Conservation (phyloP, 1,284 basidiomycete species). For the Porodaedalea pini region DNA sequence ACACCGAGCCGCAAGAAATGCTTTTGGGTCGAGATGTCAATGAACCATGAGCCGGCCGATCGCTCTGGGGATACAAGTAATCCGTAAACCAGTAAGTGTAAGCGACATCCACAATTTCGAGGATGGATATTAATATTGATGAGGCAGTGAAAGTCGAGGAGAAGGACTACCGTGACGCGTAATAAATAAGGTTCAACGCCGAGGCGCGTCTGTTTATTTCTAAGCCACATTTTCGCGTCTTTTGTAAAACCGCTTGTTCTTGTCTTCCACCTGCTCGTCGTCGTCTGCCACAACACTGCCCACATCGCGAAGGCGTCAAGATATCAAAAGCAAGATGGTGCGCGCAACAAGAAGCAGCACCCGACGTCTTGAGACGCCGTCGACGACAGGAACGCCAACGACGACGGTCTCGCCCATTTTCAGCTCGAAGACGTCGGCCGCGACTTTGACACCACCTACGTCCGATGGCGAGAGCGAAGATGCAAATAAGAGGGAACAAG, state of each 20-base stretch:
- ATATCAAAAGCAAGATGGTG: background rate
- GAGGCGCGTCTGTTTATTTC: conserved; percentile 1
- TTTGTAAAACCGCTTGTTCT: conserved; percentile 4
- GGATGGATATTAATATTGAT: too few relatives aligned
- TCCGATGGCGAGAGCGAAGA: conserved; percentile 29
- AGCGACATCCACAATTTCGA: background rate
- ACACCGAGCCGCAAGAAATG: background rate
- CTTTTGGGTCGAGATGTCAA: background rate
- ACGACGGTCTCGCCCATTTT: conserved; percentile 41
- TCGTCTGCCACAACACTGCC: background rate
- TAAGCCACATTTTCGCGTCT: background rate
- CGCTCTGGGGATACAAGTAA: background rate
- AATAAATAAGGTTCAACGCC: conserved; percentile 7
- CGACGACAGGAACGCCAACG: conserved; percentile 20
- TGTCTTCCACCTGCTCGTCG: background rate
- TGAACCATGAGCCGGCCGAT: background rate
- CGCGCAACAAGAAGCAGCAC: conserved; percentile 2
- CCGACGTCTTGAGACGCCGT: conserved; percentile 25
- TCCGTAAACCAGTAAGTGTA: too few relatives aligned
- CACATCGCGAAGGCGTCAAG: background rate
- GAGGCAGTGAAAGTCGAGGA: too few relatives aligned
- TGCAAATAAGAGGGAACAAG: background rate
- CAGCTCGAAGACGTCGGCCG: conserved; percentile 39
- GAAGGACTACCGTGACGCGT: background rate
- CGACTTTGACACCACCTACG: conserved; percentile 40